phyloP scores from a whole-genome alignment of 345 rosid species.

The Hibiscus tridactylites region DNA sequence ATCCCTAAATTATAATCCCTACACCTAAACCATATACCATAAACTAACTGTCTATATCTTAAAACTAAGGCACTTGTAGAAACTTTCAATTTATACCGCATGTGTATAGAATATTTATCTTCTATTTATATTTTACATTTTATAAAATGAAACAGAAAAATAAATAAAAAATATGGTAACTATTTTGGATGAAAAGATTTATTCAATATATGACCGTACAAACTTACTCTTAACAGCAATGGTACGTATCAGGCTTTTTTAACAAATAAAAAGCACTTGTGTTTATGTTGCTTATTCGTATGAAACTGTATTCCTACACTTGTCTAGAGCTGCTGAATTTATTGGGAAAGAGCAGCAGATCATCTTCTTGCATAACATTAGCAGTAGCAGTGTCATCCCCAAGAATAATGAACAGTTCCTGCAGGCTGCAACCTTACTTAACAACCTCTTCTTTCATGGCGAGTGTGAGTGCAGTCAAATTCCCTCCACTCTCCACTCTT shows the following conservation, averaged over 20 bases:
- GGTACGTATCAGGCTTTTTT: neutral
- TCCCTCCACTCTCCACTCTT: conserved; percentile 41
- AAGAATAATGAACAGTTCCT: neutral
- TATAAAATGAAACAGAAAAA: too few relatives aligned
- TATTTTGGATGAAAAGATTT: neutral
- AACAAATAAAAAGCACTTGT: neutral
- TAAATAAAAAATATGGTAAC: neutral
- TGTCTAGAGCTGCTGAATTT: neutral
- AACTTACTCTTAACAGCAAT: neutral
- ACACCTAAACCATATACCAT: too few relatives aligned
- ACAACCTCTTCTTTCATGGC: conserved; percentile 57
- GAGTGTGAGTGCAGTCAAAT: conserved; percentile 34
- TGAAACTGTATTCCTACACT: neutral
- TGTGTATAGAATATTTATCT: too few relatives aligned
- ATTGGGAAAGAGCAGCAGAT: neutral
- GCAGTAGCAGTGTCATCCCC: neutral
- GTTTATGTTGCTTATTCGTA: neutral
- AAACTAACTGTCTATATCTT: too few relatives aligned
- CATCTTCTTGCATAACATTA: neutral
- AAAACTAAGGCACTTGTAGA: too few relatives aligned
- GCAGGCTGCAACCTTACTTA: conserved; percentile 10
- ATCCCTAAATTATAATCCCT: too few relatives aligned
- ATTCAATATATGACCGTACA: neutral
- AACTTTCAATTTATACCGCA: too few relatives aligned
- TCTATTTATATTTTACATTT: too few relatives aligned